Conservation (phyloP, 805 yeast genomes). For the Hanseniaspora taiwanica region DNA sequence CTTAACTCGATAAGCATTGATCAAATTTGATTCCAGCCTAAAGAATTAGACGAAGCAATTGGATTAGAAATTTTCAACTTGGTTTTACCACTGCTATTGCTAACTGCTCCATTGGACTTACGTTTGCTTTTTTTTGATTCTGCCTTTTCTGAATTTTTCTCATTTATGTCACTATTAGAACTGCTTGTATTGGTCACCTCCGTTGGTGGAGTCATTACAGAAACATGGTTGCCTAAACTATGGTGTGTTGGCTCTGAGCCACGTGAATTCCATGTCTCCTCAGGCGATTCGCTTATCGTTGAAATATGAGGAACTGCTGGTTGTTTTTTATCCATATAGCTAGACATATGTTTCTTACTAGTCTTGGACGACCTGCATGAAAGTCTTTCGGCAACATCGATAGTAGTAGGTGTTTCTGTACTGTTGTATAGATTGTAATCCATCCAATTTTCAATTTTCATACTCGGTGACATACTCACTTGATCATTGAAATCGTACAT, state of each 20-base stretch:
- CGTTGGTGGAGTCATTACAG: too few species aligned
- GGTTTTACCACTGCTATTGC: constrained; percentile 17
- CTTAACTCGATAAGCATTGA: constrained; percentile 1
- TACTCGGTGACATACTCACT: constrained; percentile 16
- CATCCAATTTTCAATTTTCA: constrained; percentile 22
- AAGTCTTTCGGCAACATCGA: constrained; percentile 6
- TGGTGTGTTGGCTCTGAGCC: too few species aligned
- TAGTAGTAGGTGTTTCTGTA: too few species aligned
- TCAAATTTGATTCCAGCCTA: constrained; percentile 45
- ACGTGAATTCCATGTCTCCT: too few species aligned
- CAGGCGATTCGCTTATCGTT: too few species aligned
- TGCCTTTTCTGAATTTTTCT: too few species aligned
- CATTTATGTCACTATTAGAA: too few species aligned
- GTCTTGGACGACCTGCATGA: not conserved
- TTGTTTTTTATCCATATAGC: constrained; percentile 1
- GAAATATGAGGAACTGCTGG: not conserved
- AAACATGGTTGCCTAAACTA: too few species aligned
- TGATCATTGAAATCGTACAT: constrained; percentile 7
- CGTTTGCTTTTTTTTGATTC: too few species aligned
- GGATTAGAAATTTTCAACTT: constrained; percentile 50
- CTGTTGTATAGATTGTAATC: constrained; percentile 15
- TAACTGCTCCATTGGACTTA: not conserved
- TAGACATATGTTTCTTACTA: constrained; percentile 8
- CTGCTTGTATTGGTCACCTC: too few species aligned
- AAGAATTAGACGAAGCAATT: constrained; percentile 54